Percentiles rank a stretch among this genome's conserved stretches.
Evolutionary conservation across 768 basidiomycete species (phyloP).

Genomic region (Suillus luteus): DNA sequence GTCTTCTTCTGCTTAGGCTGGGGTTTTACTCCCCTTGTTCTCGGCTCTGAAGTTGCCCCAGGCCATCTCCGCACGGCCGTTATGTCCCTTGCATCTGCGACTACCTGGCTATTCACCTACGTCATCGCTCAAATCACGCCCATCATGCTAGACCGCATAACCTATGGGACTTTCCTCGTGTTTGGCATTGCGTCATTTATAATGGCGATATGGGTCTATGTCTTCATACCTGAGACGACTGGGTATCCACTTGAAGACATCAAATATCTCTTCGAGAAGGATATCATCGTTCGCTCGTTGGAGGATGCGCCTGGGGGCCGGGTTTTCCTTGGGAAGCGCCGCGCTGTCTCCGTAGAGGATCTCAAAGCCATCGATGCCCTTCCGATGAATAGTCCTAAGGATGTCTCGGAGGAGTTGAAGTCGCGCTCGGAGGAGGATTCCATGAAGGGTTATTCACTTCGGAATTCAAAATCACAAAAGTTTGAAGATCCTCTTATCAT

Average conservation of each 20-base stretch:
- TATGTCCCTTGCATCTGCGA: slow-evolving; percentile 33
- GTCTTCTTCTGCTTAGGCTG: slow-evolving; percentile 39
- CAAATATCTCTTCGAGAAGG: slow-evolving; percentile 36
- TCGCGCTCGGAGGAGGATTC: neutral
- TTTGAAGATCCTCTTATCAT: slow-evolving; percentile 6
- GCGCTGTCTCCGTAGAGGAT: slow-evolving; percentile 29
- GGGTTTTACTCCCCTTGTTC: slow-evolving; percentile 37
- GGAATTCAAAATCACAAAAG: neutral
- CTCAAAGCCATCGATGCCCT: slow-evolving; percentile 18
- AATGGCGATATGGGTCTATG: slow-evolving; percentile 37
- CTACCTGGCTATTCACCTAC: slow-evolving; percentile 41
- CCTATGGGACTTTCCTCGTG: slow-evolving; percentile 34
- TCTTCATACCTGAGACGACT: slow-evolving; percentile 43
- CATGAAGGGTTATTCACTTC: neutral
- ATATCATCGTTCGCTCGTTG: slow-evolving; percentile 31
- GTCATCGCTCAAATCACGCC: slow-evolving; percentile 41
- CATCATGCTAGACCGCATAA: slow-evolving; percentile 33
- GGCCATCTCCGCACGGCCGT: slow-evolving; percentile 37
- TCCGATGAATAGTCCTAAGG: neutral
- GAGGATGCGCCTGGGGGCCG: slow-evolving; percentile 37
- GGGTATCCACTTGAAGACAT: slow-evolving; percentile 43
- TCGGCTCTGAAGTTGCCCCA: slow-evolving; percentile 38
- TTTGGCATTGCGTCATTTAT: slow-evolving; percentile 33
- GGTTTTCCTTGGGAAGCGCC: slow-evolving; percentile 26
- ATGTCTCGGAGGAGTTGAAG: neutral